Evolutionary conservation across 2,329 filamentous ascomycete species (phyloP).

Genomic region (Cordyceps tenuipes): DNA sequence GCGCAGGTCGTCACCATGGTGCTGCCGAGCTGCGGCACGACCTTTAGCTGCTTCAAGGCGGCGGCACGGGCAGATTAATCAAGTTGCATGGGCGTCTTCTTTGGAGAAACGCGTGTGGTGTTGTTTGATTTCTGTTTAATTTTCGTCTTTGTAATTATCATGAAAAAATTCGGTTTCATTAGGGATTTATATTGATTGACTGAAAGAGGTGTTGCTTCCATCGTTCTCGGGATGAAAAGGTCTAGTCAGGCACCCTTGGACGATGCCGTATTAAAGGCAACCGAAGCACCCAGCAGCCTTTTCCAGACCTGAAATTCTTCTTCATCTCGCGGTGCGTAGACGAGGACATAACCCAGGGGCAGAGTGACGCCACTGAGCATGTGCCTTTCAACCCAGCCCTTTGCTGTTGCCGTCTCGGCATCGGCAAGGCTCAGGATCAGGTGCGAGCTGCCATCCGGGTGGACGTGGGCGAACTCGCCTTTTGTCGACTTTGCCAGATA

Average conservation of each 20-base stretch:
- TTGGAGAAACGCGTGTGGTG: neutral
- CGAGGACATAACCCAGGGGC: constrained; percentile 29
- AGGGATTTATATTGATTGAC: neutral
- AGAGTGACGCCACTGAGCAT: constrained; percentile 18
- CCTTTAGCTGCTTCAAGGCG: neutral
- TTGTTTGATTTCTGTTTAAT: neutral
- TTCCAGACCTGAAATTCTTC: constrained; percentile 24
- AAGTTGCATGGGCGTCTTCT: neutral
- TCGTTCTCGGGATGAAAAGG: neutral
- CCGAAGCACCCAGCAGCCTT: constrained; percentile 17
- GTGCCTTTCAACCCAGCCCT: constrained; percentile 34
- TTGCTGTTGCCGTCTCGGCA: constrained; percentile 25
- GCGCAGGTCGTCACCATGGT: constrained; percentile 13
- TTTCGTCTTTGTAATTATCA: neutral
- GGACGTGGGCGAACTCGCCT: constrained; percentile 30
- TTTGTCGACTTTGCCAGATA: constrained; percentile 12
- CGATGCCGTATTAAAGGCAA: constrained; percentile 13
- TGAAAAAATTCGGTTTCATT: neutral
- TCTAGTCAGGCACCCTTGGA: neutral
- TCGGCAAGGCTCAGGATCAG: constrained; percentile 29
- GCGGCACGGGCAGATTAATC: neutral
- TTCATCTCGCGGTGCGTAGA: constrained; percentile 32
- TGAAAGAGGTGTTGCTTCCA: neutral
- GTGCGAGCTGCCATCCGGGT: constrained; percentile 32
- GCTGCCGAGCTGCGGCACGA: constrained; percentile 10